phyloP scores from a whole-genome alignment of 495 filamentous ascomycete species.

The Aspergillus ellipticus region DNA sequence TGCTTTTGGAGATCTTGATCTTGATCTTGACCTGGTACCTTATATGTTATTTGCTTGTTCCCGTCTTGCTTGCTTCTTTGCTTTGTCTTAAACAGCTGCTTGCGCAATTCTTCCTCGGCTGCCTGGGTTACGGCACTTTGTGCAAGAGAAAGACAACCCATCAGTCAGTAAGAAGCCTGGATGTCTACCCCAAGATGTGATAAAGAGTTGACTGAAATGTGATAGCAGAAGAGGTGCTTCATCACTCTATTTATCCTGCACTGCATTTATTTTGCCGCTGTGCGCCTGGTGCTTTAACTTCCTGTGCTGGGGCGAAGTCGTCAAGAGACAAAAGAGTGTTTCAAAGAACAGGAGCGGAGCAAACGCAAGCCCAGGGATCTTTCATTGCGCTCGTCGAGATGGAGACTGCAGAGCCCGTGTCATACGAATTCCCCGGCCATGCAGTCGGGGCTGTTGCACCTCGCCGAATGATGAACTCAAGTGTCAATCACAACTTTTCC shows the following conservation, averaged over 20 bases:
- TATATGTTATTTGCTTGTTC: slow-evolving; percentile 22
- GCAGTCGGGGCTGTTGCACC: slow-evolving; percentile 33
- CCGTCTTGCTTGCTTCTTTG: slow-evolving; percentile 10
- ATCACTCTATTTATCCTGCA: background rate
- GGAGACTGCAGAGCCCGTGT: slow-evolving; percentile 43
- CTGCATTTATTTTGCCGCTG: background rate
- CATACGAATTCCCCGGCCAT: slow-evolving; percentile 42
- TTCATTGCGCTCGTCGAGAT: slow-evolving; percentile 16
- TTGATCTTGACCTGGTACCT: slow-evolving; percentile 9
- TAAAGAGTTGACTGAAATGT: background rate
- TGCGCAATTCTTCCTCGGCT: background rate
- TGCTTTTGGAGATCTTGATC: slow-evolving; percentile 17
- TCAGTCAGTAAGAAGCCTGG: slow-evolving; percentile 1
- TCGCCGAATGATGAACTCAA: slow-evolving; percentile 38
- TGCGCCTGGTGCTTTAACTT: background rate
- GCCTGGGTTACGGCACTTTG: slow-evolving; percentile 10
- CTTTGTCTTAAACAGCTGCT: background rate
- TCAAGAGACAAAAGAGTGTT: background rate
- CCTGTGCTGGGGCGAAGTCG: background rate
- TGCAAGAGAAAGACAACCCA: slow-evolving; percentile 19
- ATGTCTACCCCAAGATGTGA: background rate
- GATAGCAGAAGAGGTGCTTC: slow-evolving; percentile 1
- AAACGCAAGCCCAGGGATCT: background rate
- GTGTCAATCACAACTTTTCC: slow-evolving; percentile 30
- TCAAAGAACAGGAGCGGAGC: background rate